phyloP scores from a whole-genome alignment of 1,284 basidiomycete species.

The Flammula alnicola region DNA sequence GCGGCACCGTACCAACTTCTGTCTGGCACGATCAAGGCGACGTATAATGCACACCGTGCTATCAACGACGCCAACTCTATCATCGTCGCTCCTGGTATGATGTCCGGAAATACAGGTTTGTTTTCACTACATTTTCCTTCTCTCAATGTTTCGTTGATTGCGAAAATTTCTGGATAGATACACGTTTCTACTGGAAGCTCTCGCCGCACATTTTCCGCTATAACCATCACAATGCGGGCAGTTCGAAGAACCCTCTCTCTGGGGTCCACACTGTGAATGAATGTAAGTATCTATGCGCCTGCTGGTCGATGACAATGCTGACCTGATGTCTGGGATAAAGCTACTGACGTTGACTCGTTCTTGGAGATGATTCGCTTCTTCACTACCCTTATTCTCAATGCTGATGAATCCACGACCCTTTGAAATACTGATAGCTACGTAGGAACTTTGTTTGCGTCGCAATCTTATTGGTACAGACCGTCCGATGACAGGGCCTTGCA shows the following conservation, averaged over 20 bases:
- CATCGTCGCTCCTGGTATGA: constrained; percentile 35
- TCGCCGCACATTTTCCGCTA: constrained; percentile 40
- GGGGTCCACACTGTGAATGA: constrained; percentile 74
- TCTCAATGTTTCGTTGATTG: neutral
- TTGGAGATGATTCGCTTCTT: no score
- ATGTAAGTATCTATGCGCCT: no score
- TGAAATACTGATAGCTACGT: no score
- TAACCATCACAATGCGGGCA: constrained; percentile 38
- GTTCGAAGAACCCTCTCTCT: constrained; percentile 34
- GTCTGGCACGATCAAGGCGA: constrained; percentile 51
- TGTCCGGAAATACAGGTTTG: constrained; percentile 39
- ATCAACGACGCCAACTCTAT: constrained; percentile 20
- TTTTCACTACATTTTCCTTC: neutral
- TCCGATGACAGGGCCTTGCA: no score
- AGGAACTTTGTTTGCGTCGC: no score
- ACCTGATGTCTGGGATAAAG: no score
- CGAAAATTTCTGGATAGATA: constrained; percentile 25
- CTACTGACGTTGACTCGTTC: no score
- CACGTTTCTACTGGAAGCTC: constrained; percentile 39
- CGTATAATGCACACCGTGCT: constrained; percentile 42
- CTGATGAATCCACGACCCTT: no score
- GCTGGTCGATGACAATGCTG: no score
- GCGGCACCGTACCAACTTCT: constrained; percentile 46
- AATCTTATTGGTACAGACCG: no score
- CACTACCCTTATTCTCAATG: no score